Evolutionary conservation across 1,284 basidiomycete species (phyloP), one percentile per base, ranked within the genome.

Genomic region (Caloboletus firmus): DNA sequence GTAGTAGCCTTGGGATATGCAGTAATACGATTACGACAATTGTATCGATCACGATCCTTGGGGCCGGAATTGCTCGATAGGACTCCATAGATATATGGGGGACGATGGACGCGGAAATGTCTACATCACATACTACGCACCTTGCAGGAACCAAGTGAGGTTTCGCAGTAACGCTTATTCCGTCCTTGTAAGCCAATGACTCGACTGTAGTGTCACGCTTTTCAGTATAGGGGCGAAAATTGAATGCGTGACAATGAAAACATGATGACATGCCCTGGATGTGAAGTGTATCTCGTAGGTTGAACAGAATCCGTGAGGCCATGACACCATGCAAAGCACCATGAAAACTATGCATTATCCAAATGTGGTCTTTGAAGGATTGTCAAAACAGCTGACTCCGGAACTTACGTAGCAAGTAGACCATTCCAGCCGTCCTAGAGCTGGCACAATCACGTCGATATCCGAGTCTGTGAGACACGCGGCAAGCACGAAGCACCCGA

Each of bases 231-330:
- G n/a, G 24, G 24, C 5, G 24, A 24, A n/a, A n/a, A 5, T 24
- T 24, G 24, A 3, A 24, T 24, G 24, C 24, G 24, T 24, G 24
- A 24, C 24, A 24, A 24, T 24, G 24, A 5, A 24, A 24, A 24
- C 24, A 24, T 24, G 24, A 24, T 24, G 24, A 24, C 24, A 24
- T 24, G n/a, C n/a, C n/a, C n/a, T n/a, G n/a, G n/a, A n/a, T n/a
- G n/a, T n/a, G n/a, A n/a, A n/a, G n/a, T n/a, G n/a, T n/a, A n/a
- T n/a, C n/a, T n/a, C n/a, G n/a, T n/a, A 24, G 24, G 24, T 24
- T 18, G 30, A 54, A 54, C 11, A 54, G 28, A 26, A 54, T 20
- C 30, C 51, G 51, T 6, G 48, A 52, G 20, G 49, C 48, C 5
- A 52, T 32, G 3, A 40, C 20, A 7, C 51, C 51, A 2, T 53